Evolutionary conservation across 306 rosid species (phyloP).

Genomic region (Cicer pinnatifidum): DNA sequence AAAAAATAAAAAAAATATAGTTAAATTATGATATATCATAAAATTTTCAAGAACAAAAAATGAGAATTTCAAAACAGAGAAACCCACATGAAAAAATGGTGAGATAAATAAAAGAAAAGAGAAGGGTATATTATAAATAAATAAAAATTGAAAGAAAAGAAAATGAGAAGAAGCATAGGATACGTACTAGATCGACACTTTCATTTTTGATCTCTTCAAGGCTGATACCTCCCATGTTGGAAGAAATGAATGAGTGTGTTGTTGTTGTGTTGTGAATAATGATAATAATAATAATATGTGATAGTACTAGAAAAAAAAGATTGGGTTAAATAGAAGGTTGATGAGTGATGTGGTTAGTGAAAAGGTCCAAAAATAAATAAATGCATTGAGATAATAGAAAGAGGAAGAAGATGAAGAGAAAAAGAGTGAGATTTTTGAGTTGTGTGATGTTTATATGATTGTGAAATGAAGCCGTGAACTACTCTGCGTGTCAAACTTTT

Average conservation of each 20-base stretch:
- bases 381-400: slow-evolving; percentile 17
- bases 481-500: background rate
- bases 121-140: background rate
- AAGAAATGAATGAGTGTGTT: background rate
- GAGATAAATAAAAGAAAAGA: background rate
- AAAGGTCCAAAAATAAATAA: slow-evolving; percentile 49
- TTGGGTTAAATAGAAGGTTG: slow-evolving; percentile 41
- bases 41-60: background rate
- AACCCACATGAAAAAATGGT: background rate
- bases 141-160: too few relatives aligned
- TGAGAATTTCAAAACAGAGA: background rate
- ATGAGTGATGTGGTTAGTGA: slow-evolving; percentile 5
- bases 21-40: too few relatives aligned
- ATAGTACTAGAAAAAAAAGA: background rate
- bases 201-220: slow-evolving; percentile 89
- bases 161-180: background rate
- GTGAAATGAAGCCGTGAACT: slow-evolving; percentile 38
- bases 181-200: slow-evolving; percentile 75
- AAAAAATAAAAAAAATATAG: too few relatives aligned
- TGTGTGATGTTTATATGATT: background rate
- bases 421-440: background rate
- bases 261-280: too few relatives aligned
- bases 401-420: background rate
- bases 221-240: slow-evolving; percentile 65
- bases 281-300: slow-evolving; percentile 16